A percentile compares a stretch with the other conserved stretches of the same genome.
Conservation (phyloP, 2,329 filamentous ascomycete genomes). For the Graphilbum fragrans region DNA sequence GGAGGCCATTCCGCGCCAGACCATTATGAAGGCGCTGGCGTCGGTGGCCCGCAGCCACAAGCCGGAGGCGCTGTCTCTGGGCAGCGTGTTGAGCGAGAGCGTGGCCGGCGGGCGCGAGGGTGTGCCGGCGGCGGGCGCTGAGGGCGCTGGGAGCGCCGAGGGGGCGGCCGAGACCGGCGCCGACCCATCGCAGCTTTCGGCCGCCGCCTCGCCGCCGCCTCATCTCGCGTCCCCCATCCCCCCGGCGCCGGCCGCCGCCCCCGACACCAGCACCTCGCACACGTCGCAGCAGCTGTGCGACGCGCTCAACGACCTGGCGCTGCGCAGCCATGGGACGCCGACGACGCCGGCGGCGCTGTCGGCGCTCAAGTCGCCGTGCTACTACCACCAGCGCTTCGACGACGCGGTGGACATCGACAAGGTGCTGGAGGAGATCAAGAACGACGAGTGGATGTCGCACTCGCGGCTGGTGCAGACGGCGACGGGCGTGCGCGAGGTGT, state of each 20-base stretch:
- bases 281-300: constrained; percentile 53
- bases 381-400: constrained; percentile 95
- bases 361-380: constrained; percentile 81
- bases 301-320: constrained; percentile 41
- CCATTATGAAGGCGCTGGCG: constrained; percentile 69
- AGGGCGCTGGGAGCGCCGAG: not conserved
- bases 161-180: not conserved
- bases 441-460: constrained; percentile 82
- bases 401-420: constrained; percentile 91
- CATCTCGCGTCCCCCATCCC: no score
- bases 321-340: constrained; percentile 23
- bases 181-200: not conserved
- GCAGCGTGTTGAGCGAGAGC: constrained; percentile 41
- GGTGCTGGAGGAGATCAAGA: constrained; percentile 87
- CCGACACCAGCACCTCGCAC: constrained; percentile 19
- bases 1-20: constrained; percentile 64
- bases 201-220: not conserved
- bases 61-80: constrained; percentile 50
- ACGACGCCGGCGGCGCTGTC: constrained; percentile 33
- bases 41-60: constrained; percentile 50
- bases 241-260: not conserved
- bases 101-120: constrained; percentile 11
- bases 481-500: constrained; percentile 87
- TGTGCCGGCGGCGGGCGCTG: constrained; percentile 13
- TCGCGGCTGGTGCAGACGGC: constrained; percentile 91